These are phyloP conservation scores for Pseudocercospora fijiensis DNA, from an alignment of 2,329 filamentous ascomycete species.

Conservation along the genomic window DNA sequence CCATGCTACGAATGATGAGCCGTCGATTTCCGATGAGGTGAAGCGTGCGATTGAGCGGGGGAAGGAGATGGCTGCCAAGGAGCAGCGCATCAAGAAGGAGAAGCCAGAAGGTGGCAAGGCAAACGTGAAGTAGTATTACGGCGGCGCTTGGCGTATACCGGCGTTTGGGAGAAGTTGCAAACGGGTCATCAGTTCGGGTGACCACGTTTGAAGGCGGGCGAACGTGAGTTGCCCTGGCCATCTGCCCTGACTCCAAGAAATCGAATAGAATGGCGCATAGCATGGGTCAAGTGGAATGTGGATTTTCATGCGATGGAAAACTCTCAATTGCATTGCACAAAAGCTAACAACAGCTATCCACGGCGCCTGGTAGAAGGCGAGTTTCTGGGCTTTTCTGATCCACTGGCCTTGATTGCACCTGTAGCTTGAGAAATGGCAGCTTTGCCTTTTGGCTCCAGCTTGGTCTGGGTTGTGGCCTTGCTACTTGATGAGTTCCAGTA, in stretches of 20 bases:
- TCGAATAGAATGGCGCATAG: background rate
- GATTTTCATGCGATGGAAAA: background rate
- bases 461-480: conserved; percentile 41
- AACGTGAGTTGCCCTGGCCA: background rate
- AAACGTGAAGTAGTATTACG: conserved; percentile 16
- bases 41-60: conserved; percentile 5
- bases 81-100: conserved; percentile 4
- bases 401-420: conserved; percentile 34
- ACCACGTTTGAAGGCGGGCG: background rate
- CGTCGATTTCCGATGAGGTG: background rate
- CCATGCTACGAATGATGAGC: background rate
- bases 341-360: conserved; percentile 16
- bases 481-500: conserved; percentile 75
- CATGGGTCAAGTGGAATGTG: background rate
- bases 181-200: background rate
- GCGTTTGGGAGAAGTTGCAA: background rate
- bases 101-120: conserved; percentile 4
- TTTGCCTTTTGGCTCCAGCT: conserved; percentile 42
- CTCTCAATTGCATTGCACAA: background rate
- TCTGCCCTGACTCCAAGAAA: background rate
- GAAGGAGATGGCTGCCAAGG: conserved; percentile 11
- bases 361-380: conserved; percentile 36
- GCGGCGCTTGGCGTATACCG: conserved; percentile 22
- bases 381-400: conserved; percentile 41
- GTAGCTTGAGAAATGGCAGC: conserved; percentile 37